Conservation (phyloP, 805 yeast species). For the Zygosaccharomyces pseudorouxii region DNA sequence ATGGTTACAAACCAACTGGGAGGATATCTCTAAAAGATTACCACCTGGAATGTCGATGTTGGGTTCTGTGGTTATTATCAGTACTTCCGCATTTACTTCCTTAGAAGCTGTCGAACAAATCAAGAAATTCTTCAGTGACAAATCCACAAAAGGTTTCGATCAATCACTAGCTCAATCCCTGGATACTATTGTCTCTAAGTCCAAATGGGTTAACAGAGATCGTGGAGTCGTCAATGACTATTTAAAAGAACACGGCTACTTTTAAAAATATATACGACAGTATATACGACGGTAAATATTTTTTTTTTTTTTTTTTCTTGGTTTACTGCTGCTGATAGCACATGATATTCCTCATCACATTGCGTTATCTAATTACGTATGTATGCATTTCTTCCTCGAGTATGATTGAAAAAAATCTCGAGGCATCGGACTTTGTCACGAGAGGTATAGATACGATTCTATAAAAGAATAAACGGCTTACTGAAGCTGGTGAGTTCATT, state of each 20-base stretch:
- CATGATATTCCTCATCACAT: neutral
- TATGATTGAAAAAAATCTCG: neutral
- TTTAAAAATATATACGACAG: slow-evolving; percentile 3
- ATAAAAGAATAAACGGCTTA: neutral
- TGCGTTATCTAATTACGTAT: neutral
- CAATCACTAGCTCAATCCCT: slow-evolving; percentile 61
- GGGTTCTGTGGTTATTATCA: slow-evolving; percentile 61
- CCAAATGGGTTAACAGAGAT: slow-evolving; percentile 57
- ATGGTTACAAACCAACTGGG: slow-evolving; percentile 77
- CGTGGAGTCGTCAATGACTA: slow-evolving; percentile 44
- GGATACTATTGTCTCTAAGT: slow-evolving; percentile 54
- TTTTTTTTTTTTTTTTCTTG: neutral
- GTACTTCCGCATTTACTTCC: slow-evolving; percentile 59
- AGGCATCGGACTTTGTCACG: neutral
- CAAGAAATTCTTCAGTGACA: slow-evolving; percentile 46
- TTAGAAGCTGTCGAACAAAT: slow-evolving; percentile 48
- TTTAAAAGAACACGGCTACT: slow-evolving; percentile 40
- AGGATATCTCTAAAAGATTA: slow-evolving; percentile 53
- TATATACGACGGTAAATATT: neutral
- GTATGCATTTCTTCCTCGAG: neutral
- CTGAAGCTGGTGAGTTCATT: neutral
- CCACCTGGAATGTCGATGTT: slow-evolving; percentile 83
- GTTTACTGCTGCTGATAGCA: neutral
- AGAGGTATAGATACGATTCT: neutral
- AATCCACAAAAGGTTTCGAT: slow-evolving; percentile 59